These are phyloP conservation scores for Penicillium cosmopolitanum DNA, from an alignment of 495 filamentous ascomycete genomes.

Conservation along the genomic window DNA sequence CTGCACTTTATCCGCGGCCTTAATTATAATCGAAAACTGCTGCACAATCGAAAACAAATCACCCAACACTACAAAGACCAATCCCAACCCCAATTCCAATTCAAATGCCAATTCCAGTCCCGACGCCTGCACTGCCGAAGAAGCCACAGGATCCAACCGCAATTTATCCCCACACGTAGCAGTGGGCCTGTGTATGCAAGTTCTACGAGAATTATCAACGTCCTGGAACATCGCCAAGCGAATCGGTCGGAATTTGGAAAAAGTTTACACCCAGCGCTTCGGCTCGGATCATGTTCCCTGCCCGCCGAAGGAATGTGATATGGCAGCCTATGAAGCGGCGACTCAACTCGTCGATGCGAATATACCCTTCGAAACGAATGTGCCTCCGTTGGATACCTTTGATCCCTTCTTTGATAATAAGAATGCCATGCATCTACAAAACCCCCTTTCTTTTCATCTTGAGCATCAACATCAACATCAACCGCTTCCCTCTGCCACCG, in stretches of 20 bases:
- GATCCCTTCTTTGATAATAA: slow-evolving; percentile 14
- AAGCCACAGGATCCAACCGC: not conserved
- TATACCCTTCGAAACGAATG: not conserved
- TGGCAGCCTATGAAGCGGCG: not conserved
- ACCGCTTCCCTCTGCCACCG: too few relatives aligned
- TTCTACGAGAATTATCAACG: slow-evolving; percentile 28
- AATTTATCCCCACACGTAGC: slow-evolving; percentile 19
- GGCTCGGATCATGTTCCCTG: slow-evolving; percentile 17
- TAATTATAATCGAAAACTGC: slow-evolving; percentile 31
- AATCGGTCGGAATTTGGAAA: slow-evolving; percentile 30
- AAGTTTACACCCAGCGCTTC: slow-evolving; percentile 24
- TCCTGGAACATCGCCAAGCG: slow-evolving; percentile 34
- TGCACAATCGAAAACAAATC: slow-evolving; percentile 10
- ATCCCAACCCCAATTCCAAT: too few relatives aligned
- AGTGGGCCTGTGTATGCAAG: slow-evolving; percentile 22
- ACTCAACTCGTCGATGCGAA: not conserved
- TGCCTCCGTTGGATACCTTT: slow-evolving; percentile 7
- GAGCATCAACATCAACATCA: not conserved
- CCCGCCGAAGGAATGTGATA: slow-evolving; percentile 3
- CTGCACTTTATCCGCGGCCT: slow-evolving; percentile 31
- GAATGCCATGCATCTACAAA: not conserved
- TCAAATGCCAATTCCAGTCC: too few relatives aligned
- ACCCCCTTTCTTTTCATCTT: slow-evolving; percentile 3
- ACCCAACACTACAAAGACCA: not conserved
- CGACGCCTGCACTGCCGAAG: too few relatives aligned